phyloP scores from a whole-genome alignment of 1,139 yeast genomes.

The Taphrina deformans region DNA sequence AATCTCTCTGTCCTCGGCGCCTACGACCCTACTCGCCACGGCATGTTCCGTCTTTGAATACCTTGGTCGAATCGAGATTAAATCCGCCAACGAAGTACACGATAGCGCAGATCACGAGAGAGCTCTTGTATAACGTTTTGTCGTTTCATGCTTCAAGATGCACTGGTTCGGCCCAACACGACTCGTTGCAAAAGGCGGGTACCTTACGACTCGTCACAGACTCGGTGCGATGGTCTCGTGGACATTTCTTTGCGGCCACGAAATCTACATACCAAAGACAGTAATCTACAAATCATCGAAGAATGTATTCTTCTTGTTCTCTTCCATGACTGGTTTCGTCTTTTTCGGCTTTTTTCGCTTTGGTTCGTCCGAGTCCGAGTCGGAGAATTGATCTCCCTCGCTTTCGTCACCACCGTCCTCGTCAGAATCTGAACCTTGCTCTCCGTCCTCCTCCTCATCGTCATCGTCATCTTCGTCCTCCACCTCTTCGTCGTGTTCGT shows the following conservation, averaged over 20 bases:
- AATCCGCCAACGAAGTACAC: not conserved
- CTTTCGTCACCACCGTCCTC: not conserved
- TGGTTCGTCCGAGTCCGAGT: conserved; percentile 11
- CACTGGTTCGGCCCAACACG: too few relatives aligned
- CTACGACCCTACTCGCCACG: not conserved
- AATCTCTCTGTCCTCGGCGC: not conserved
- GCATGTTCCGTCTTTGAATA: not conserved
- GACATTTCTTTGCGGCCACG: too few relatives aligned
- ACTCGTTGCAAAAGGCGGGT: too few relatives aligned
- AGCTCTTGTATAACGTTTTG: too few relatives aligned
- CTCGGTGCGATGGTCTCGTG: too few relatives aligned
- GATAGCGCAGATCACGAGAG: too few relatives aligned
- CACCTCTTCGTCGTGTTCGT: not conserved
- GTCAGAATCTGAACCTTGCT: not conserved
- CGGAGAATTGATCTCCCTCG: conserved; percentile 5
- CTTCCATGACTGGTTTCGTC: not conserved
- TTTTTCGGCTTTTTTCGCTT: conserved; percentile 11
- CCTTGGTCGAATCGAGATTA: conserved; percentile 2
- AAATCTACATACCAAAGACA: too few relatives aligned
- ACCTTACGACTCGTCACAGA: too few relatives aligned
- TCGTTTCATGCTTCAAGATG: too few relatives aligned
- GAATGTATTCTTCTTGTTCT: conserved; percentile 9
- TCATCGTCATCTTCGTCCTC: not conserved
- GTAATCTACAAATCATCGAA: conserved; percentile 20
- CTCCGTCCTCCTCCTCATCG: not conserved